Percentiles rank a stretch among this genome's conserved stretches.
Conservation (phyloP, 805 yeast species). For the Vanderwaltozyma yarrowii region DNA sequence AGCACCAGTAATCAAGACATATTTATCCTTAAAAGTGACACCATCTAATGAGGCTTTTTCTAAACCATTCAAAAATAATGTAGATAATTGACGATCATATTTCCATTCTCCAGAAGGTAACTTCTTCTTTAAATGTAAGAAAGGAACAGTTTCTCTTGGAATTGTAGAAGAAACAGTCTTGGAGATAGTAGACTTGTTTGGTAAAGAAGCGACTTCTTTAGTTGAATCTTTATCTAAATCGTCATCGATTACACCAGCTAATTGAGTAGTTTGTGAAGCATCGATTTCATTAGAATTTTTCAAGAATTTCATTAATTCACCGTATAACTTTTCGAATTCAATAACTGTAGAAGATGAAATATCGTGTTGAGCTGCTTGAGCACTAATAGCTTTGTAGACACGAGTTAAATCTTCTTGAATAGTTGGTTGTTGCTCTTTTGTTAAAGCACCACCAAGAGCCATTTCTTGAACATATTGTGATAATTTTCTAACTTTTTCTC, state of each 20-base stretch:
- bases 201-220: slow-evolving; percentile 80
- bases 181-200: slow-evolving; percentile 55
- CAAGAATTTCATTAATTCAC: slow-evolving; percentile 59
- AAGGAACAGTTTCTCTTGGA: slow-evolving; percentile 83
- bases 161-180: slow-evolving; percentile 66
- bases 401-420: slow-evolving; percentile 77
- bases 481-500: slow-evolving; percentile 85
- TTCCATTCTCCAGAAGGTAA: slow-evolving; percentile 64
- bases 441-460: slow-evolving; percentile 89
- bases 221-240: slow-evolving; percentile 42
- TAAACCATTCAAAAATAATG: slow-evolving; percentile 75
- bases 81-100: slow-evolving; percentile 70
- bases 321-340: slow-evolving; percentile 62
- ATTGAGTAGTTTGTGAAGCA: slow-evolving; percentile 49
- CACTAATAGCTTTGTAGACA: slow-evolving; percentile 71
- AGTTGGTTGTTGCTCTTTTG: slow-evolving; percentile 58
- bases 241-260: slow-evolving; percentile 42
- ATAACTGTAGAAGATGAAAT: slow-evolving; percentile 52
- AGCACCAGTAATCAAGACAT: slow-evolving; percentile 92
- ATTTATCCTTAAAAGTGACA: slow-evolving; percentile 77
- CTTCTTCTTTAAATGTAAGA: slow-evolving; percentile 84
- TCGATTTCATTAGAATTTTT: slow-evolving; percentile 63
- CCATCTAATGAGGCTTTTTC: slow-evolving; percentile 94
- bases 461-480: slow-evolving; percentile 93
- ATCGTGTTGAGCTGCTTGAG: slow-evolving; percentile 43